Evolutionary conservation across 768 basidiomycete genomes (phyloP), one percentile per base, ranked within the genome.

Genomic region (Boletus bicolor): DNA sequence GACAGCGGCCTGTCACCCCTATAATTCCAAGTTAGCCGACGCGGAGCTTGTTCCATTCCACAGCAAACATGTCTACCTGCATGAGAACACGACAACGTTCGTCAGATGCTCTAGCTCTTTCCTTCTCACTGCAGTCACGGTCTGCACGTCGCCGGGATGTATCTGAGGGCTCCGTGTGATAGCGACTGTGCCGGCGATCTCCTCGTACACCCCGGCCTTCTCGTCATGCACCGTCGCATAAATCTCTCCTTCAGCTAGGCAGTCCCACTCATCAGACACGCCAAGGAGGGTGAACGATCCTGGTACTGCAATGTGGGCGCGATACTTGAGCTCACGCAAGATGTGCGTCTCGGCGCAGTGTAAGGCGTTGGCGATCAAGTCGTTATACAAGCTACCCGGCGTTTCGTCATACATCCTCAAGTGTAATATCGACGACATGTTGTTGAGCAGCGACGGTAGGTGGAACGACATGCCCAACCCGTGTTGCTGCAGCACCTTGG

Each of bases 81-180:
- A 77, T 5, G 81, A 75, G 59, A 82, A 82, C 7, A 82, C 81
- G 3, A 82, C 75, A 0, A 77, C 78, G 37, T 80, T 82, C 7
- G 56, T 71, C 32, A 79, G 63, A 54, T 77, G 75, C 35, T 56
- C 61, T 47, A 80, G 54, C 46, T 78, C 68, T n/a, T 65, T 66
- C 36, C 58, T 67, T 41, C 76, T 67, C 44, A 81, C 79, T 3
- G 77, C 81, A 10, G 53, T 68, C 17, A 77, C 79, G 4, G 69
- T 59, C 51, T 76, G 75, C 17, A 76, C 59, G 52, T 79, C 77
- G 0, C 80, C 80, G 6, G 80, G 81, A 51, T 82, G 81, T 50
- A 82, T 79, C 46, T 79, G 75, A 12, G 81, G 81, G n/a, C 76
- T 77, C 4, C 81, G 69, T 17, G 80, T 79, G 49, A 82, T 74